phyloP scores from a whole-genome alignment of 441 rosid genomes.

The Populus hybrid region DNA sequence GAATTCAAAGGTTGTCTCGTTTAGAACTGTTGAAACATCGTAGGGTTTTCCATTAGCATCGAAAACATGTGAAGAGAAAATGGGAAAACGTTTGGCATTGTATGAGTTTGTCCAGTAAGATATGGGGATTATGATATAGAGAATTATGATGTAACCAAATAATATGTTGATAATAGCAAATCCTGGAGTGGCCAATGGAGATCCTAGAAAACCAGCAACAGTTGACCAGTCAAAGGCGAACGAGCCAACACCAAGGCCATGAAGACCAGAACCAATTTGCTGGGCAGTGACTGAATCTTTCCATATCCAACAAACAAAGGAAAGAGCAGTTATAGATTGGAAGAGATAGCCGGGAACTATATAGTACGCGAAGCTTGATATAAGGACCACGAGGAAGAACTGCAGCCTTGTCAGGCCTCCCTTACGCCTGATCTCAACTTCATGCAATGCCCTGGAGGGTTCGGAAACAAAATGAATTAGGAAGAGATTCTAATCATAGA shows the following conservation, averaged over 20 bases:
- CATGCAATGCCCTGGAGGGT: slow-evolving; percentile 40
- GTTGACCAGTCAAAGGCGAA: slow-evolving; percentile 47
- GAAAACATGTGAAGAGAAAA: slow-evolving; percentile 33
- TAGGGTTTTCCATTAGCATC: slow-evolving; percentile 23
- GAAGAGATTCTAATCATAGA: not conserved
- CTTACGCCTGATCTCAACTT: slow-evolving; percentile 34
- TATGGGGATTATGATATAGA: slow-evolving; percentile 32
- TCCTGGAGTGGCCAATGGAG: slow-evolving; percentile 39
- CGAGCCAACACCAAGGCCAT: slow-evolving; percentile 43
- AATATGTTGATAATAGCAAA: slow-evolving; percentile 37
- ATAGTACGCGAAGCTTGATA: slow-evolving; percentile 41
- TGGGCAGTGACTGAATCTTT: slow-evolving; percentile 38
- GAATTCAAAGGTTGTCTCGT: slow-evolving; percentile 25
- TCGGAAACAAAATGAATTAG: not conserved
- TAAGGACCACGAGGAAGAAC: slow-evolving; percentile 37
- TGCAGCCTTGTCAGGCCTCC: slow-evolving; percentile 42
- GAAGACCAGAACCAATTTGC: slow-evolving; percentile 39
- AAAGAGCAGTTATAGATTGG: slow-evolving; percentile 38
- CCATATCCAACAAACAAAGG: slow-evolving; percentile 44
- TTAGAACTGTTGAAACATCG: slow-evolving; percentile 21
- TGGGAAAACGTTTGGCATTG: slow-evolving; percentile 41
- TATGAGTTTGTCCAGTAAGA: slow-evolving; percentile 39
- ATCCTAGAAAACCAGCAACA: slow-evolving; percentile 30
- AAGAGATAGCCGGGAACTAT: slow-evolving; percentile 41
- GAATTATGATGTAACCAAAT: slow-evolving; percentile 31